Evolutionary conservation across 352 stramenopile genomes (phyloP).

Genomic region (Pythium phragmitis): DNA sequence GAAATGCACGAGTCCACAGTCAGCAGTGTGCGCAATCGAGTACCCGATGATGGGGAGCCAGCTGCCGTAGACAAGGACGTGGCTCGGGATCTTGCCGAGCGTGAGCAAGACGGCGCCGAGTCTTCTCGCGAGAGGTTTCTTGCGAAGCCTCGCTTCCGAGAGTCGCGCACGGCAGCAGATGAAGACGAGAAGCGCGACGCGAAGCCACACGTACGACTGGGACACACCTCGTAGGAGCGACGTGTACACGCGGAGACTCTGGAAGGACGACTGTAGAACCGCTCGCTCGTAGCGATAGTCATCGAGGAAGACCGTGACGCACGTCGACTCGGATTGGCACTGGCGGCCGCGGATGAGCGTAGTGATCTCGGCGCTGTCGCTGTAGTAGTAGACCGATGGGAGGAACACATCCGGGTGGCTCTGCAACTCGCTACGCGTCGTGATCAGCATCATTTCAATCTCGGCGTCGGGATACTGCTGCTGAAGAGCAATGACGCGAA

Average conservation of each 20-base stretch:
- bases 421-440: neutral
- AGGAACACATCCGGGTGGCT: neutral
- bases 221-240: slow-evolving; percentile 9
- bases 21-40: slow-evolving; percentile 28
- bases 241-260: neutral
- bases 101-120: neutral
- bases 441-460: slow-evolving; percentile 12
- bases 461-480: neutral
- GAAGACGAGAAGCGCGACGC: slow-evolving; percentile 9
- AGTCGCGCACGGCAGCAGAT: slow-evolving; percentile 6
- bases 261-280: slow-evolving; percentile 9
- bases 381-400: slow-evolving; percentile 14
- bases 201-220: slow-evolving; percentile 27
- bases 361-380: slow-evolving; percentile 21
- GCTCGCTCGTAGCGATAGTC: slow-evolving; percentile 32
- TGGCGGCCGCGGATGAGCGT: slow-evolving; percentile 15
- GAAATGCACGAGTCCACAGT: slow-evolving; percentile 28
- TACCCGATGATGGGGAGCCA: slow-evolving; percentile 34
- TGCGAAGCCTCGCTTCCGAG: neutral
- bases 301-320: slow-evolving; percentile 22
- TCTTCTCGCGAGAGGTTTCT: neutral
- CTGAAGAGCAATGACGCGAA: slow-evolving; percentile 12
- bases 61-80: slow-evolving; percentile 29
- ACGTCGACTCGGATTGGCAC: neutral
- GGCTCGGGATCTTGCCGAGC: slow-evolving; percentile 27